phyloP scores from a whole-genome alignment of 108 stramenopile species.

The Nitzschia sp. region DNA sequence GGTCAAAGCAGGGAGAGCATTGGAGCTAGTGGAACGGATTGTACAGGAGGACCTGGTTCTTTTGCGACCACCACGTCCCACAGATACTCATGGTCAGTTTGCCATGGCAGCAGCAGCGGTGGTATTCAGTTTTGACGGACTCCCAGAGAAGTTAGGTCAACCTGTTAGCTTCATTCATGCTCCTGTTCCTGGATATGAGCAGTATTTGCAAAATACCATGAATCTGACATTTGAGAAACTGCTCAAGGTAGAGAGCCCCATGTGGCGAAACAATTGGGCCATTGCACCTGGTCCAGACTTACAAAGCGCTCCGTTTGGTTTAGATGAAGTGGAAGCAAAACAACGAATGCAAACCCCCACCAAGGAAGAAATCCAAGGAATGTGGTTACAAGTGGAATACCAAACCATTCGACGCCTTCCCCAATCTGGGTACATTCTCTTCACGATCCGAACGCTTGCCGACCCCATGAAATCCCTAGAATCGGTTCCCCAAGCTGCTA shows the following conservation, averaged over 20 bases:
- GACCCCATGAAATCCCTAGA: constrained; percentile 10
- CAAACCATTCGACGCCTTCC: constrained; percentile 18
- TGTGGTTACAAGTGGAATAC: constrained; percentile 10
- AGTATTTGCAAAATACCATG: constrained; percentile 7
- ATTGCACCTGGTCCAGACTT: not conserved
- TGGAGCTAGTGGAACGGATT: constrained; percentile 9
- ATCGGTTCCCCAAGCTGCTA: not conserved
- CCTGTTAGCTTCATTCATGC: constrained; percentile 13
- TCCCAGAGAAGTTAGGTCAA: constrained; percentile 7
- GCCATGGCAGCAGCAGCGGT: constrained; percentile 19
- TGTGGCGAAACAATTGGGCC: constrained; percentile 24
- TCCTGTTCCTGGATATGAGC: constrained; percentile 14
- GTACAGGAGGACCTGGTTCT: constrained; percentile 17
- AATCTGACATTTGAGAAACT: constrained; percentile 13
- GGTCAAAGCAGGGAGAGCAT: not conserved
- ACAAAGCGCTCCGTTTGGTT: not conserved
- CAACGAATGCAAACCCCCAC: not conserved
- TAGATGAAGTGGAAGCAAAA: not conserved
- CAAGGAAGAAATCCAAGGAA: not conserved
- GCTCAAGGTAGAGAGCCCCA: not conserved
- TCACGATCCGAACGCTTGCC: constrained; percentile 4
- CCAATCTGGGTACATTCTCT: constrained; percentile 2
- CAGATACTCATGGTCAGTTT: not conserved
- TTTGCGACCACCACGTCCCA: not conserved
- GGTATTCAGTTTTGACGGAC: constrained; percentile 9